Conservation (phyloP, 169 alveolate genomes). For the Eimeria sp. region DNA sequence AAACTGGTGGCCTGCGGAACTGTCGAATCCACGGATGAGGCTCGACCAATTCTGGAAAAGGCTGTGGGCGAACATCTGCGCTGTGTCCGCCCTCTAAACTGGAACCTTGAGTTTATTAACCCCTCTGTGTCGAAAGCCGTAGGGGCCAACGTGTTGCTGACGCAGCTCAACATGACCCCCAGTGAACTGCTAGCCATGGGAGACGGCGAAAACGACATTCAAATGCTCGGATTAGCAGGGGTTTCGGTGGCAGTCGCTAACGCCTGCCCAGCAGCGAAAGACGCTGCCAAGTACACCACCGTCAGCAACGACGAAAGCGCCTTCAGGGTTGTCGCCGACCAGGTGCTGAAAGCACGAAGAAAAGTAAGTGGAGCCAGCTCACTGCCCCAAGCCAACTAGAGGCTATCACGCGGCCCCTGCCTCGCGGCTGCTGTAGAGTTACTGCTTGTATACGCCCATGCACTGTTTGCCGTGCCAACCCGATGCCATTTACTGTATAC, state of each 20-base stretch:
- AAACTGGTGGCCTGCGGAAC: slow-evolving; percentile 82
- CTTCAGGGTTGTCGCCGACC: slow-evolving; percentile 38
- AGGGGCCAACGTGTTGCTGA: slow-evolving; percentile 87
- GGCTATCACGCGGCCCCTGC: background rate
- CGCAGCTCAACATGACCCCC: slow-evolving; percentile 82
- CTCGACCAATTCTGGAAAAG: slow-evolving; percentile 83
- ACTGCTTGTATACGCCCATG: background rate
- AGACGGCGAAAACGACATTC: slow-evolving; percentile 91
- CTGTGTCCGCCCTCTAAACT: slow-evolving; percentile 86
- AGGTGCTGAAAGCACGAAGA: slow-evolving; percentile 3
- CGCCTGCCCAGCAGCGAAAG: slow-evolving; percentile 87
- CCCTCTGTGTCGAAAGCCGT: slow-evolving; percentile 86
- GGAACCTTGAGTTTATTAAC: slow-evolving; percentile 86
- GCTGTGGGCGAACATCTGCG: slow-evolving; percentile 83
- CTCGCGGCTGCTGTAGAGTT: background rate
- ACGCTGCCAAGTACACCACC: slow-evolving; percentile 83
- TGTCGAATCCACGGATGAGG: slow-evolving; percentile 80
- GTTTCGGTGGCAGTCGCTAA: slow-evolving; percentile 87
- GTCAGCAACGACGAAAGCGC: slow-evolving; percentile 71
- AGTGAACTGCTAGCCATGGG: slow-evolving; percentile 88
- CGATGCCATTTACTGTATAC: background rate
- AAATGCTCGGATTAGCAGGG: slow-evolving; percentile 85
- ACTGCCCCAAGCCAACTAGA: slow-evolving; percentile 23
- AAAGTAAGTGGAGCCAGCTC: background rate
- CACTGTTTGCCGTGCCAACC: background rate